A percentile compares a stretch with the other conserved stretches of the same genome.
Evolutionary conservation across 1,139 yeast species (phyloP).

Genomic region (Sugiyamaella neomexicana): DNA sequence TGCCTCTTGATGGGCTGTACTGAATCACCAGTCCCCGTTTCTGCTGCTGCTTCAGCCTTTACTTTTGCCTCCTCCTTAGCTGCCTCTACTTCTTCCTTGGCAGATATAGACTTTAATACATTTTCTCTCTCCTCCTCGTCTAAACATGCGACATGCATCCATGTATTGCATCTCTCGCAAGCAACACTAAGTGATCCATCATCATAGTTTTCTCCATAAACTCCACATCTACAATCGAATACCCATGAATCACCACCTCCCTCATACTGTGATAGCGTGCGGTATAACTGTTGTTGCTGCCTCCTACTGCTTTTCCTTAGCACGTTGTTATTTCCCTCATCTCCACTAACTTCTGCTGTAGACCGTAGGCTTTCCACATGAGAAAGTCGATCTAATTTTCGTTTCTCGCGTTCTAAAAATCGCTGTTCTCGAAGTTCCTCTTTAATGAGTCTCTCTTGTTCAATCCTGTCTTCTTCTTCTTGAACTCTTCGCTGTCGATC

Average conservation of each 20-base stretch:
- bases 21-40: no score
- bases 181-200: constrained; percentile 43
- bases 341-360: neutral
- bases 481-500: constrained; percentile 21
- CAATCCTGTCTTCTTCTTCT: constrained; percentile 25
- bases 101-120: constrained; percentile 13
- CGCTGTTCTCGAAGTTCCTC: constrained; percentile 22
- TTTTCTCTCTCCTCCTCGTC: constrained; percentile 25
- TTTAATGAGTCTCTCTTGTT: constrained; percentile 15
- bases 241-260: constrained; percentile 39
- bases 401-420: constrained; percentile 19
- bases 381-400: constrained; percentile 10
- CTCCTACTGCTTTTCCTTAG: constrained; percentile 14
- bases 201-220: constrained; percentile 44
- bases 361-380: neutral
- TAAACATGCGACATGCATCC: constrained; percentile 47
- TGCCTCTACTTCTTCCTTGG: constrained; percentile 15
- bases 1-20: neutral
- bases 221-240: constrained; percentile 47
- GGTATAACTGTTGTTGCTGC: neutral
- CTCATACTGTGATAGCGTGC: neutral
- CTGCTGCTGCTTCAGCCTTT: constrained; percentile 18
- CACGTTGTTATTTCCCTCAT: neutral
- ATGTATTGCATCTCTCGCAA: constrained; percentile 45
- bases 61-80: constrained; percentile 17